phyloP scores from a whole-genome alignment of 2,329 filamentous ascomycete genomes.

The Alternaria novae-zelandiae region DNA sequence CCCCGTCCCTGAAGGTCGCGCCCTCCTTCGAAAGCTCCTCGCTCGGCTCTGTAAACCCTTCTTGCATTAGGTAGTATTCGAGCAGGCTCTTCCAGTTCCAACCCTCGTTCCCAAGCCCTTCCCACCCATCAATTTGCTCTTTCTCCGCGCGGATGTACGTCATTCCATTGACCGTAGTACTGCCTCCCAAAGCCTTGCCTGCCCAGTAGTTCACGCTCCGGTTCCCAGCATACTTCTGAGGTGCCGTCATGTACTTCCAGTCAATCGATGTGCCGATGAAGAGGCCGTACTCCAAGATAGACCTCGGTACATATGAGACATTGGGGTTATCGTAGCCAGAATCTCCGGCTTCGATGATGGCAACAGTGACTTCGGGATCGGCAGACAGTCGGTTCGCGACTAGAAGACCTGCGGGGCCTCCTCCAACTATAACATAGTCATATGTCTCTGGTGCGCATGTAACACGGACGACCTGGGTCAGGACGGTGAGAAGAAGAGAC shows the following conservation, averaged over 20 bases:
- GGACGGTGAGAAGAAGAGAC: not conserved
- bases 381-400: constrained; percentile 38
- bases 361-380: constrained; percentile 29
- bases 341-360: constrained; percentile 44
- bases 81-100: constrained; percentile 43
- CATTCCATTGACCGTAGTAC: constrained; percentile 53
- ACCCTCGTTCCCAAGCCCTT: constrained; percentile 40
- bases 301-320: constrained; percentile 32
- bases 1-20: constrained; percentile 27
- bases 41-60: constrained; percentile 33
- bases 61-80: constrained; percentile 36
- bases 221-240: constrained; percentile 47
- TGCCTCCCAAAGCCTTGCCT: constrained; percentile 54
- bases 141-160: constrained; percentile 45
- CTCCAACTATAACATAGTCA: constrained; percentile 45
- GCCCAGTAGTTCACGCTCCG: constrained; percentile 40
- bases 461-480: not conserved
- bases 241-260: constrained; percentile 50
- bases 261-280: constrained; percentile 45
- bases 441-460: constrained; percentile 23
- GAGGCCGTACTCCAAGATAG: constrained; percentile 27
- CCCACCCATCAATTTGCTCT: constrained; percentile 43
- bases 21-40: constrained; percentile 24
- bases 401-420: constrained; percentile 42
- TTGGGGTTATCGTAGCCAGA: constrained; percentile 38